These are phyloP conservation scores for Trichoderma aggressivum DNA, from an alignment of 2,329 filamentous ascomycete species.

Conservation along the genomic window DNA sequence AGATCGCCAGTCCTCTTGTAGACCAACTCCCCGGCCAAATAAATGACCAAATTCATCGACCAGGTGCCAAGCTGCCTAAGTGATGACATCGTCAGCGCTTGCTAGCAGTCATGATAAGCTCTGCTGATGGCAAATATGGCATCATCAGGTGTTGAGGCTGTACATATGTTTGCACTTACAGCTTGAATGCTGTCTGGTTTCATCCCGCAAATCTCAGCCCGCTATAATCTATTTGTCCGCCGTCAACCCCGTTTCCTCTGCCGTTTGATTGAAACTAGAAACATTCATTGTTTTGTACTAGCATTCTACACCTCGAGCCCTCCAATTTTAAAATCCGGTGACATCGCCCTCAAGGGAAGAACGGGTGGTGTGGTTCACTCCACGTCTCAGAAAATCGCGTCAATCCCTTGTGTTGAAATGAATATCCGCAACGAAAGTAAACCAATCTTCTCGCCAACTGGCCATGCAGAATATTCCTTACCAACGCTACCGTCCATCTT, in stretches of 20 bases:
- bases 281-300: background rate
- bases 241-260: background rate
- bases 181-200: background rate
- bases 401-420: background rate
- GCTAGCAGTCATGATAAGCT: background rate
- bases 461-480: background rate
- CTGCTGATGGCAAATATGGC: background rate
- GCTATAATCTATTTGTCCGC: background rate
- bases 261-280: background rate
- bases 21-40: background rate
- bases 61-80: background rate
- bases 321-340: background rate
- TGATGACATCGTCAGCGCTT: background rate
- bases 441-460: background rate
- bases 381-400: background rate
- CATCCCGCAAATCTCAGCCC: background rate
- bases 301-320: background rate
- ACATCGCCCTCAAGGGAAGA: background rate
- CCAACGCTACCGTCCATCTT: background rate
- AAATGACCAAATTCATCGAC: background rate
- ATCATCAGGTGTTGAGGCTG: background rate
- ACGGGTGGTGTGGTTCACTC: background rate
- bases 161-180: background rate
- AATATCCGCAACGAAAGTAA: background rate
- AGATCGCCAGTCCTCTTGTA: background rate